Evolutionary conservation across 805 yeast genomes (phyloP), one percentile per base, ranked within the genome.

Genomic region (Saccharomycopsis sp.): DNA sequence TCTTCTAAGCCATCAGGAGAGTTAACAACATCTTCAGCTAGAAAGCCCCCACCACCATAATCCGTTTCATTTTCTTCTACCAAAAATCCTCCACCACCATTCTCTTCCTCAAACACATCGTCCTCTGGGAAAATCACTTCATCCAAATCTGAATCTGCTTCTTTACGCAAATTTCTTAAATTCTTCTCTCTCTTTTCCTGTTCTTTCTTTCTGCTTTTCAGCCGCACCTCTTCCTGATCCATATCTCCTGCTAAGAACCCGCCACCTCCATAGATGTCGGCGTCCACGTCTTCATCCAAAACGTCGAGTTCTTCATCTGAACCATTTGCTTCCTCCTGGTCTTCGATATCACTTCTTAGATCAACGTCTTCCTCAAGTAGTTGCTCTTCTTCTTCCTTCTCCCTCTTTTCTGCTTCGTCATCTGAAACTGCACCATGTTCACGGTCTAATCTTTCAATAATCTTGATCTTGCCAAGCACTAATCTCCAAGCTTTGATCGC

Each of bases 401-500:
- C 42, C 6, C 8, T 27, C n/a, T 36, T 44, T 16, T 26, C 23
- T 26, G 42, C 44, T 8, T 45, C 48, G 13, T 30, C 35, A 3
- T 51, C 57, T 6, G 49, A 58, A 3, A 71, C 50, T 18, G 48
- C 51, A 3, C 83, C 82, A 51, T 75, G 81, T 18, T 60, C 61
- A 27, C 44, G 49, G 42, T 71, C 63, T 48, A 76, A 62, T 34
- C 81, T 53, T 8, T 59, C 61, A 32, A 57, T 56, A 22, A 76
- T 73, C 38, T 71, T 57, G 27, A 77, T 56, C 40, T 69, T 75
- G 5, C 72, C 62, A 43, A 76, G 56, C 43, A 75, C 62, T 36
- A 65, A 61, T 44, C 65, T 71, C 83, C 81, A 76, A 25, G 67
- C 65, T 34, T 65, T 59, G 45, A 75, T 57, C 2, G 81, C 73